These are phyloP conservation scores for Backusella luteola DNA, from an alignment of 192 early-diverging fungal genomes.

Conservation along the genomic window DNA sequence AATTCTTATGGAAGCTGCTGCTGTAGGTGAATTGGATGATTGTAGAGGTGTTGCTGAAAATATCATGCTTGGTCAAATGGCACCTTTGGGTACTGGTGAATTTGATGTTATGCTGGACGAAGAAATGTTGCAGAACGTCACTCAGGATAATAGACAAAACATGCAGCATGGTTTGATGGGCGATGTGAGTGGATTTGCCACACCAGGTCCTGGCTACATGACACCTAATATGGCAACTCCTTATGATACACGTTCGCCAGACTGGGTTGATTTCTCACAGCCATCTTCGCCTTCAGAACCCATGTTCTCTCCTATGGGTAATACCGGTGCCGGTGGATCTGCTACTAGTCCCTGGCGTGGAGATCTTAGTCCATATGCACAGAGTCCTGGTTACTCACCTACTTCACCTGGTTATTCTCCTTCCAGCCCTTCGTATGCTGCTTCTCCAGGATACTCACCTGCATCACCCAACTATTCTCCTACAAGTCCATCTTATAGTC, in stretches of 20 bases:
- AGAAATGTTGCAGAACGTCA: conserved; percentile 79
- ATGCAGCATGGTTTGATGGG: conserved; percentile 53
- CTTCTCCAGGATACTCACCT: conserved; percentile 70
- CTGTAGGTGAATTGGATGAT: conserved; percentile 88
- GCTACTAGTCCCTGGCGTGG: conserved; percentile 51
- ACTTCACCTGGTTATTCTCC: conserved; percentile 76
- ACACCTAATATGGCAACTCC: conserved; percentile 70
- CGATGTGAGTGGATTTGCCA: conserved; percentile 47
- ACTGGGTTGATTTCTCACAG: conserved; percentile 56
- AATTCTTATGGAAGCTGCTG: conserved; percentile 93
- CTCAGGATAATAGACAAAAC: conserved; percentile 47
- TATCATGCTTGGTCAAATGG: conserved; percentile 96
- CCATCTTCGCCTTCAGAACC: conserved; percentile 74
- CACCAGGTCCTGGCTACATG: conserved; percentile 52
- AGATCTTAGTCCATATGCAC: conserved; percentile 34
- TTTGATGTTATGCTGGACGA: conserved; percentile 94
- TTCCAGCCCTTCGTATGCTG: conserved; percentile 65
- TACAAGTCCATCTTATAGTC: conserved; percentile 66
- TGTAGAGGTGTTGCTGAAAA: conserved; percentile 97
- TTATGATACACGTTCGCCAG: conserved; percentile 69
- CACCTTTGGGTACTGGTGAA: conserved; percentile 91
- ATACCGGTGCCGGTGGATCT: conserved; percentile 69
- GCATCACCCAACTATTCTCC: conserved; percentile 58
- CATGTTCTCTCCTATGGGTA: conserved; percentile 82
- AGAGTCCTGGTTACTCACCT: conserved; percentile 64